These are phyloP conservation scores for Setaria italica DNA, from an alignment of 202 grass and related monocot species.

Conservation along the genomic window DNA sequence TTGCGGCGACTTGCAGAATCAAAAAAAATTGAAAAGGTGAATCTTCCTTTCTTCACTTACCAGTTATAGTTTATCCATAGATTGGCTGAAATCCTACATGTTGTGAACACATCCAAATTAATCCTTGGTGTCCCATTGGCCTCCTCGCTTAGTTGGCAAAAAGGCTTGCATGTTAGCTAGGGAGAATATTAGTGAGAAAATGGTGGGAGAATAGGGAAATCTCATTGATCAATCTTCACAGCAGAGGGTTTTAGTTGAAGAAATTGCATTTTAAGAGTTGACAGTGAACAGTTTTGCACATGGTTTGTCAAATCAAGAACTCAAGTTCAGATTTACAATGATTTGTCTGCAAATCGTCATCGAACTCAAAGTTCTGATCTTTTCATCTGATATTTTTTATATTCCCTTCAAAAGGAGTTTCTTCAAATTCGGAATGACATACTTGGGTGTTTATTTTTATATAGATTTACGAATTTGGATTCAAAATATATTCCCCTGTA, in stretches of 20 bases:
- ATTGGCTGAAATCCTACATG: slow-evolving; percentile 15
- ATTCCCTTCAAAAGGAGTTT: slow-evolving; percentile 18
- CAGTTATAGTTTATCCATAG: slow-evolving; percentile 24
- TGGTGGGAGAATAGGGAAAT: slow-evolving; percentile 1
- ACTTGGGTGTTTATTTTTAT: neutral
- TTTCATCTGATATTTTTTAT: neutral
- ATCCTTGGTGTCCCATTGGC: neutral
- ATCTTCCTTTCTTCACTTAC: slow-evolving; percentile 29
- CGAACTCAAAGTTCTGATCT: neutral
- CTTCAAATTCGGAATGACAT: slow-evolving; percentile 31
- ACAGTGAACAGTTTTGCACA: neutral
- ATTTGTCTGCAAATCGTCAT: neutral
- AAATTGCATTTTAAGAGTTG: slow-evolving; percentile 29
- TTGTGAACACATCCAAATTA: slow-evolving; percentile 23
- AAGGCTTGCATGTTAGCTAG: slow-evolving; percentile 1
- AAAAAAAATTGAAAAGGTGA: slow-evolving; percentile 90
- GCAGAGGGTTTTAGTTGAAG: slow-evolving; percentile 31
- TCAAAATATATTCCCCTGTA: slow-evolving; percentile 6
- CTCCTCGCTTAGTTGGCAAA: neutral
- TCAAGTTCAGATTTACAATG: slow-evolving; percentile 2
- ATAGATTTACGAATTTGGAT: slow-evolving; percentile 10
- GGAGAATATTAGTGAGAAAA: slow-evolving; percentile 31
- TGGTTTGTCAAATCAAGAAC: neutral
- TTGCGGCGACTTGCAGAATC: slow-evolving; percentile 72
- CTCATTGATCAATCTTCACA: slow-evolving; percentile 4